Evolutionary conservation across 441 rosid species (phyloP).

Genomic region (Eutrema salsugineum): DNA sequence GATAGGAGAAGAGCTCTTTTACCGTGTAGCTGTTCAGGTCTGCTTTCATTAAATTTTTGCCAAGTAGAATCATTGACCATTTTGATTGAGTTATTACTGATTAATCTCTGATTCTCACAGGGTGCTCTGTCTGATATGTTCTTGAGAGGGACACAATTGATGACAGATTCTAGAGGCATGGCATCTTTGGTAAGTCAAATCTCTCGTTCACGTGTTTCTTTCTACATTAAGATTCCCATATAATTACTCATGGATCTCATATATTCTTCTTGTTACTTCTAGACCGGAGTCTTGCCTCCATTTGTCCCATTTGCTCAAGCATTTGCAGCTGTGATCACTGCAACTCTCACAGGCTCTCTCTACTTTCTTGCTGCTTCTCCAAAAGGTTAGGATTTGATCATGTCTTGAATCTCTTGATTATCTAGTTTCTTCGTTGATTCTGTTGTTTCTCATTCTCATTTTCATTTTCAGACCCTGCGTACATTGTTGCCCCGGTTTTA

Average conservation of each 20-base stretch:
- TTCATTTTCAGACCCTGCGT: constrained; percentile 67
- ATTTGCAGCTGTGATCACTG: constrained; percentile 88
- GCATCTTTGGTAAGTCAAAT: constrained; percentile 59
- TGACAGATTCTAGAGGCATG: constrained; percentile 69
- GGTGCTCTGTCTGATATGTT: constrained; percentile 85
- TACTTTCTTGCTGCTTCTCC: constrained; percentile 90
- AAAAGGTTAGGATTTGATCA: constrained; percentile 44
- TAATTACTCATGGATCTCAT: neutral
- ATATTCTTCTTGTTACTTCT: neutral
- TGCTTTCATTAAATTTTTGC: neutral
- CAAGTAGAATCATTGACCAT: neutral
- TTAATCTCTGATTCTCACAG: constrained; percentile 29
- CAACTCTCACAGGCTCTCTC: constrained; percentile 81
- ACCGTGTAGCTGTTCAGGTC: constrained; percentile 95
- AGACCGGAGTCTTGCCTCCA: constrained; percentile 89
- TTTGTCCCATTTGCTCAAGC: constrained; percentile 96
- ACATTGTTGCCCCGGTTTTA: constrained; percentile 78
- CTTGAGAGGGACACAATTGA: constrained; percentile 63
- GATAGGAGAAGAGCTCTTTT: constrained; percentile 96
- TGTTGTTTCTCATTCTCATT: constrained; percentile 1
- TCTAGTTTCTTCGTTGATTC: neutral
- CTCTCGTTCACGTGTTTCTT: neutral
- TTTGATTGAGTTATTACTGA: neutral
- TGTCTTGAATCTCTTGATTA: neutral
- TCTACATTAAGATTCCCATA: constrained; percentile 27